Percentiles rank a stretch among this genome's conserved stretches.
Conservation (phyloP, 2,329 filamentous ascomycete genomes). For the Aspergillus hiratsukae region DNA sequence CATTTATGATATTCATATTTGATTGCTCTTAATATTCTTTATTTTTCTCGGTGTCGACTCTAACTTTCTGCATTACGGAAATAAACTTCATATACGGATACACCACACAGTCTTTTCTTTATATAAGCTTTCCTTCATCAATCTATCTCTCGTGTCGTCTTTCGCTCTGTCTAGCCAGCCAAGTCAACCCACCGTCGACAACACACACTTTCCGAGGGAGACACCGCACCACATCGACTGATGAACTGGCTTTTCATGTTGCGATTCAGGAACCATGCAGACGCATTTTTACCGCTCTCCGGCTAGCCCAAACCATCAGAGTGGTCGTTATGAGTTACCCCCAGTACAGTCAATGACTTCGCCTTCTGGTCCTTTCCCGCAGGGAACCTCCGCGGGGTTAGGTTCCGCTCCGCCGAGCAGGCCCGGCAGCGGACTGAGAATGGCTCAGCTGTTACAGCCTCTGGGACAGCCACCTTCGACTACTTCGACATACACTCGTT, state of each 20-base stretch:
- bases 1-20: slow-evolving; percentile 2
- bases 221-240: slow-evolving; percentile 6
- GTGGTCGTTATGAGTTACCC: slow-evolving; percentile 29
- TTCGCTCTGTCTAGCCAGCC: not conserved
- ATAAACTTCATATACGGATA: not conserved
- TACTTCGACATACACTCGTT: slow-evolving; percentile 31
- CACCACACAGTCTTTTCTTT: not conserved
- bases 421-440: slow-evolving; percentile 37
- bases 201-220: not conserved
- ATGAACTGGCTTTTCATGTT: slow-evolving; percentile 16
- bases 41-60: not conserved
- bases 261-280: slow-evolving; percentile 25
- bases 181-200: not conserved
- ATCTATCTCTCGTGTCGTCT: slow-evolving; percentile 7
- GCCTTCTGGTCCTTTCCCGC: slow-evolving; percentile 24
- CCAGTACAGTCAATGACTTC: slow-evolving; percentile 35
- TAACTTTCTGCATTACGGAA: not conserved
- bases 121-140: not conserved
- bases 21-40: slow-evolving; percentile 5
- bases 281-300: slow-evolving; percentile 28
- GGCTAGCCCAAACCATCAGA: slow-evolving; percentile 20
- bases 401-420: slow-evolving; percentile 37
- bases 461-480: slow-evolving; percentile 24
- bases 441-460: slow-evolving; percentile 39
- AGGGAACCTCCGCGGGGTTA: slow-evolving; percentile 20